These are phyloP conservation scores for Suillus clintonianus DNA, from an alignment of 768 basidiomycete species.

Conservation along the genomic window DNA sequence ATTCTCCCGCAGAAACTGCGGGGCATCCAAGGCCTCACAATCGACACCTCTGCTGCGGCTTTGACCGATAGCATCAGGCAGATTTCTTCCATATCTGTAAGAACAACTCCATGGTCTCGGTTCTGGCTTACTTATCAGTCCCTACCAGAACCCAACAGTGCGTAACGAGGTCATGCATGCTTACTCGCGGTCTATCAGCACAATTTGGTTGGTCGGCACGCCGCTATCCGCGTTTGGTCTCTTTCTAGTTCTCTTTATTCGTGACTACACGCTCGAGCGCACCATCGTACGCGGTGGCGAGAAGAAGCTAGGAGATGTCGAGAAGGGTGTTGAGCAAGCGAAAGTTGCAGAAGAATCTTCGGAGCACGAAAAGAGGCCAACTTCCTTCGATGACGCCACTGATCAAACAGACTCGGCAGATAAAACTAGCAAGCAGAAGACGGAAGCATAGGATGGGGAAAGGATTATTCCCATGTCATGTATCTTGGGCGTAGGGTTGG, in stretches of 20 bases:
- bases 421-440: constrained; percentile 1
- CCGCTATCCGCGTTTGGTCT: constrained; percentile 33
- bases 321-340: constrained; percentile 20
- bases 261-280: constrained; percentile 37
- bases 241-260: constrained; percentile 35
- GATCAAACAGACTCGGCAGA: constrained; percentile 3
- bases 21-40: constrained; percentile 19
- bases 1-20: constrained; percentile 32
- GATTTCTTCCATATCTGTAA: constrained; percentile 37
- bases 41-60: constrained; percentile 44
- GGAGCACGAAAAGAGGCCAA: not conserved
- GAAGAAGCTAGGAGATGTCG: constrained; percentile 26
- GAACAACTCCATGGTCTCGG: not conserved
- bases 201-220: constrained; percentile 41
- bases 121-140: not conserved
- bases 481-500: not conserved
- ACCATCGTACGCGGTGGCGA: constrained; percentile 15
- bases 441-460: not conserved
- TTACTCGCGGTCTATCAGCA: constrained; percentile 37
- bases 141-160: constrained; percentile 28
- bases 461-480: not conserved
- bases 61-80: constrained; percentile 50
- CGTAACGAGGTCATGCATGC: constrained; percentile 37
- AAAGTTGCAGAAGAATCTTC: not conserved
- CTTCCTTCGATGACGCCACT: constrained; percentile 2